Percentiles rank a stretch among this genome's conserved stretches.
These are phyloP conservation scores for Colletotrichum kahawae DNA, from an alignment of 2,329 filamentous ascomycete species.

Conservation along the genomic window DNA sequence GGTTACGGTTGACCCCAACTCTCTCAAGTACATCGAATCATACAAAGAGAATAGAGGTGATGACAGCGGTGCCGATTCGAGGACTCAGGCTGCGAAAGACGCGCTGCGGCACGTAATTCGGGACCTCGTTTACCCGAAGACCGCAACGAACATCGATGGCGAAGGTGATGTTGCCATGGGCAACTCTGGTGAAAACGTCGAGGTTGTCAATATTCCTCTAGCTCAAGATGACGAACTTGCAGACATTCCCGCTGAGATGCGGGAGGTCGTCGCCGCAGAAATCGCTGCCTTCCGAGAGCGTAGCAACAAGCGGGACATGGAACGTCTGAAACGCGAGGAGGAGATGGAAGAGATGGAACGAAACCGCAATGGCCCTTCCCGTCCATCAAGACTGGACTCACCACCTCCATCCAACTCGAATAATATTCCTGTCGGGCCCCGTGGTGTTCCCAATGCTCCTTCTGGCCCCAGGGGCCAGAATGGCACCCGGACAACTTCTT, in stretches of 20 bases:
- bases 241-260: constrained; percentile 95
- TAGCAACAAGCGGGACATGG: constrained; percentile 85
- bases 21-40: constrained; percentile 83
- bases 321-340: constrained; percentile 86
- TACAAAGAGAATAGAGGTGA: constrained; percentile 73
- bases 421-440: constrained; percentile 77
- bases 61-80: constrained; percentile 66
- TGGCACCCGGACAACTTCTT: constrained; percentile 67
- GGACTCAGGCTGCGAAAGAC: constrained; percentile 71
- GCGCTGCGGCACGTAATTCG: constrained; percentile 72
- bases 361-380: constrained; percentile 68
- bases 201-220: constrained; percentile 89
- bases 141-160: constrained; percentile 54
- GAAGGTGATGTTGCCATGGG: constrained; percentile 75
- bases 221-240: constrained; percentile 90
- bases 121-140: constrained; percentile 73
- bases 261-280: constrained; percentile 91
- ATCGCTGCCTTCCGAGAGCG: constrained; percentile 94
- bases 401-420: constrained; percentile 71
- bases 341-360: constrained; percentile 88
- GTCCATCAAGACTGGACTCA: constrained; percentile 73
- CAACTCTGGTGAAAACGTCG: constrained; percentile 72
- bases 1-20: constrained; percentile 81
- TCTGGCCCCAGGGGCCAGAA: constrained; percentile 71
- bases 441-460: constrained; percentile 75